phyloP scores from a whole-genome alignment of 1,284 basidiomycete genomes.

The Sporisorium sorghi region DNA sequence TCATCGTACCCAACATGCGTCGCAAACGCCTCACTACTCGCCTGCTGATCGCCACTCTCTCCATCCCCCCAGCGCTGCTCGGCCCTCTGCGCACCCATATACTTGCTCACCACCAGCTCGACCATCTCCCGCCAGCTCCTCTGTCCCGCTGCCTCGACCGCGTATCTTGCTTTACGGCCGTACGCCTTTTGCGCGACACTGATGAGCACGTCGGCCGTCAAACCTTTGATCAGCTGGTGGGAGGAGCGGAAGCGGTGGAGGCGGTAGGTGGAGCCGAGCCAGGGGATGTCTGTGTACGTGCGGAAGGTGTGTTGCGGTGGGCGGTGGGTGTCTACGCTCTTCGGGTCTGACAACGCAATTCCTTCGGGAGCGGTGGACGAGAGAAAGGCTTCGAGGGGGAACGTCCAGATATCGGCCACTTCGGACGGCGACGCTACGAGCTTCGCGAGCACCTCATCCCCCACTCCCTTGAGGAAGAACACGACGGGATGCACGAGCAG shows the following conservation, averaged over 20 bases:
- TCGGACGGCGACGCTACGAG: constrained; percentile 36
- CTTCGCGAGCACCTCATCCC: constrained; percentile 8
- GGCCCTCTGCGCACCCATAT: constrained; percentile 15
- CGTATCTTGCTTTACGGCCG: constrained; percentile 13
- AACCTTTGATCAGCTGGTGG: constrained; percentile 51
- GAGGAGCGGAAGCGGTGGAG: constrained; percentile 45
- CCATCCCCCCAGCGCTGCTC: constrained; percentile 54
- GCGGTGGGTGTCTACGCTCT: constrained; percentile 42
- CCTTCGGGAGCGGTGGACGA: constrained; percentile 13
- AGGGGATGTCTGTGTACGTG: constrained; percentile 55
- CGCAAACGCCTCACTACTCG: constrained; percentile 38
- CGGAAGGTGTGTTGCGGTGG: constrained; percentile 43
- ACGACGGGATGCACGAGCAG: constrained; percentile 54
- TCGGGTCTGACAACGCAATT: constrained; percentile 18
- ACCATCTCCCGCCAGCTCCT: constrained; percentile 48
- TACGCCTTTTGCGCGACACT: constrained; percentile 29
- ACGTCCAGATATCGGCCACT: constrained; percentile 48
- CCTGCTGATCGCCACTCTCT: constrained; percentile 49
- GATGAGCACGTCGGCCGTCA: constrained; percentile 53
- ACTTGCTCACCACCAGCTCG: constrained; percentile 34
- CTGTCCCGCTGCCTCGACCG: constrained; percentile 26
- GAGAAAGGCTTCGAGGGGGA: constrained; percentile 28
- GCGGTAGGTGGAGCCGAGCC: constrained; percentile 36
- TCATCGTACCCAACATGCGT: constrained; percentile 39
- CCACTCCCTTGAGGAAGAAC: constrained; percentile 30